A percentile compares a stretch with the other conserved stretches of the same genome.
Evolutionary conservation across 345 rosid species (phyloP).

Genomic region (Lumnitzera littorea): DNA sequence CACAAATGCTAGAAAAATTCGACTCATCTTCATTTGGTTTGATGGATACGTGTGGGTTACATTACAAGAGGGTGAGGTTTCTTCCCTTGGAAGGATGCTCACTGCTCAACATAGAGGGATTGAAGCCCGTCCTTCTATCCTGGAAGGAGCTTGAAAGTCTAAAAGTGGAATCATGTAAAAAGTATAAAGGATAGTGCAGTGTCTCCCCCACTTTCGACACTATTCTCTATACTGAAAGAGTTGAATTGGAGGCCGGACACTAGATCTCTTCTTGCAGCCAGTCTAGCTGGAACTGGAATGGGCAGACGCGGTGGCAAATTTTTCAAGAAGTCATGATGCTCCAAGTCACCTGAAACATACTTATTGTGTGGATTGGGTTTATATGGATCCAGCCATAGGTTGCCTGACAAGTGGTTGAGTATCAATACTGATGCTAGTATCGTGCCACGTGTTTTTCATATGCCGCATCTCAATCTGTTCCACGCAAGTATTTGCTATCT

Average conservation of each 20-base stretch:
- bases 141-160: constrained; percentile 72
- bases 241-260: constrained; percentile 92
- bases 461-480: too few species aligned
- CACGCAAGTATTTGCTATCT: too few species aligned
- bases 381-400: too few species aligned
- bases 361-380: background rate
- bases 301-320: constrained; percentile 70
- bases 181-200: constrained; percentile 64
- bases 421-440: too few species aligned
- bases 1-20: too few species aligned
- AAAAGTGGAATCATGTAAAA: constrained; percentile 60
- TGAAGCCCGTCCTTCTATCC: constrained; percentile 60
- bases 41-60: too few species aligned
- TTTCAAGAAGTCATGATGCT: constrained; percentile 43
- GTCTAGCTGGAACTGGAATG: constrained; percentile 62
- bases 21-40: too few species aligned
- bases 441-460: too few species aligned
- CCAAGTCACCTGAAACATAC: background rate
- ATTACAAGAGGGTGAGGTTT: constrained; percentile 57
- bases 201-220: constrained; percentile 56
- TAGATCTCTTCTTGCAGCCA: constrained; percentile 53
- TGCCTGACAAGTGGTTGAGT: background rate
- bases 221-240: constrained; percentile 68
- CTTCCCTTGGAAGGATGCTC: constrained; percentile 86
- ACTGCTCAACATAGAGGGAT: constrained; percentile 58